Base-by-base conservation (phyloP, 2,329 filamentous ascomycete genomes). In the Penicillium olsonii region DNA sequence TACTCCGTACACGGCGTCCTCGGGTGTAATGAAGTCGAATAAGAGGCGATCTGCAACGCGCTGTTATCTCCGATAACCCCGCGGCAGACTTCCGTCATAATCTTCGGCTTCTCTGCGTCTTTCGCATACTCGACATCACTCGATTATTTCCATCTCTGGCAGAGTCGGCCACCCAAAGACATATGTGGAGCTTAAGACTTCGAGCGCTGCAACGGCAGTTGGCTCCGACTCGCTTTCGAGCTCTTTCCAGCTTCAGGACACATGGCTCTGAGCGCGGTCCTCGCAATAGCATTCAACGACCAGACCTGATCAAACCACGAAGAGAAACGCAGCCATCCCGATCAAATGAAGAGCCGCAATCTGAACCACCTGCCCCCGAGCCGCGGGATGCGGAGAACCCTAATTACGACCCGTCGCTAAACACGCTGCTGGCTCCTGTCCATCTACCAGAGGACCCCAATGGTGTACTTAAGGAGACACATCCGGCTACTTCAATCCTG, bases 361-460 rank as follows among this genome's bases (percentile, higher is more conserved):
- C 33, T 18, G 46, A 57, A 12, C 15, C 43, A 9, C 22, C 50
- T 6, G 51, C 19, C 11, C 4, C 53, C 20, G 56, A 62, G 50
- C 48, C 42, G 45, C 53, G 29, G 69, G 70, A 75, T 37, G 66
- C 75, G 41, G 63, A 61, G 2, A 68, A 73, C 35, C 67, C 79
- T 8, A 73, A 77, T 48, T 69, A 69, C 37, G 58, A 68, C 29
- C 67, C 67, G 20, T 50, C 65, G 22, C 69, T 73, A 45, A 79
- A 78, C 57, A 71, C 74, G 27, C 77, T 87, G 19, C 68, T 84
- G 33, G 74, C 83, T 7, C 81, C 83, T 9, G 82, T 87, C 2
- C 72, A 83, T 56, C 80, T 85, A 20, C 81, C 83, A 12, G 77
- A 84, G 66, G 82, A 85, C 58, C 78, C 81, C 1, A 67, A 82